Evolutionary conservation across 1,284 basidiomycete species (phyloP), one percentile per base, ranked within the genome.

Genomic region (Cutaneotrichosporon sp.): DNA sequence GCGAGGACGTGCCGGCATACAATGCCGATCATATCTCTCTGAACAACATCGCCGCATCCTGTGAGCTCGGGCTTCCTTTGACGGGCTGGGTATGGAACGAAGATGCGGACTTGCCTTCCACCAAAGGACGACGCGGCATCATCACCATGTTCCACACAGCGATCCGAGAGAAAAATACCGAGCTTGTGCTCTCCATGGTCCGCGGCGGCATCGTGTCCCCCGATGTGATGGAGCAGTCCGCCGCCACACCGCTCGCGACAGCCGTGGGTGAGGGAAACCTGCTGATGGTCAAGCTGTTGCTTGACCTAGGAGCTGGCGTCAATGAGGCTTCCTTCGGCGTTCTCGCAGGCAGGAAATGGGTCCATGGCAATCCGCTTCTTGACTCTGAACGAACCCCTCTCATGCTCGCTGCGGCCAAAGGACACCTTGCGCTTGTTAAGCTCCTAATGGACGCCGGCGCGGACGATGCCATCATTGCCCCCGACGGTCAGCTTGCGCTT

Each of bases 321-420:
- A 46, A 54, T 25, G 14, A 6, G 7, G 16, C 32, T 2, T 3
- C 22, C 38, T 24, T 9, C 20, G n/a, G n/a, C n/a, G n/a, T n/a
- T n/a, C n/a, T n/a, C n/a, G n/a, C n/a, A n/a, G n/a, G n/a, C n/a
- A n/a, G n/a, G n/a, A n/a, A n/a, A n/a, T n/a, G n/a, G n/a, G n/a
- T n/a, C n/a, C n/a, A n/a, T 9, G 34, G 11, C 26, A 7, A 7
- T 1, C 1, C 8, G 2, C 25, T 19, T 7, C 17, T 26, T 20
- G 22, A 41, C 8, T 1, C 8, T 2, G 22, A 42, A 17, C 52
- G 55, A 12, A 87, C 90, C 0, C 80, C 90, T 16, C 71, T 94
- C 26, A 90, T 93, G 65, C 78, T 92, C 0, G 89, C 90, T 1
- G 82, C 83, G 16, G 89, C 91, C 64, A 77, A 88, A 66, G 90